Conservation (phyloP, 352 stramenopile species). For the Phytophthora ramorum region DNA sequence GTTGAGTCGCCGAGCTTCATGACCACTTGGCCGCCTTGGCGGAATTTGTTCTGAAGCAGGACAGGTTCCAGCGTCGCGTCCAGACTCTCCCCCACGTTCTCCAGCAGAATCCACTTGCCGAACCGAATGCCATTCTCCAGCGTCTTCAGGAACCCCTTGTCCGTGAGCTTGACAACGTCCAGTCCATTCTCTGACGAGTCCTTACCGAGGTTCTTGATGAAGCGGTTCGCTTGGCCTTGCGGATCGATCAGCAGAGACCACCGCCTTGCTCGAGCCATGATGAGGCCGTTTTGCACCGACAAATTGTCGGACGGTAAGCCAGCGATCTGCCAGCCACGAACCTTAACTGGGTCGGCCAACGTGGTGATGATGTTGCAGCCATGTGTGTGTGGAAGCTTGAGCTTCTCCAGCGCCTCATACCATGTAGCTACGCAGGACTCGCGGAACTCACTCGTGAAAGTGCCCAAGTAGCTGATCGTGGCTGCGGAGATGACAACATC, state of each 20-base stretch:
- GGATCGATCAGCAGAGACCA: conserved; percentile 94
- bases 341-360: conserved; percentile 90
- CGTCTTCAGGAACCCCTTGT: conserved; percentile 84
- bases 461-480: conserved; percentile 93
- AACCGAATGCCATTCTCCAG: conserved; percentile 94
- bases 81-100: conserved; percentile 89
- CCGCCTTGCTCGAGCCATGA: conserved; percentile 89
- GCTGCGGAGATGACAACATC: conserved; percentile 92
- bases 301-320: conserved; percentile 91
- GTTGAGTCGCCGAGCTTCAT: conserved; percentile 94
- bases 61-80: conserved; percentile 92
- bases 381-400: conserved; percentile 81
- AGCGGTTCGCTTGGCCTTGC: conserved; percentile 93
- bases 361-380: conserved; percentile 91
- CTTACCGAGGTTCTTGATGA: conserved; percentile 94
- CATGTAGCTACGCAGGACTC: conserved; percentile 85
- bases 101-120: conserved; percentile 91
- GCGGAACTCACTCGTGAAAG: conserved; percentile 94
- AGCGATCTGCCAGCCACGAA: conserved; percentile 92
- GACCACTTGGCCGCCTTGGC: conserved; percentile 92
- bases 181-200: conserved; percentile 87
- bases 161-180: conserved; percentile 85
- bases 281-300: conserved; percentile 94
- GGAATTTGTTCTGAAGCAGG: conserved; percentile 93
- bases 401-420: conserved; percentile 78